Base-by-base conservation (phyloP, 164 flowering plant species). In the Umbilicus rupestris region DNA sequence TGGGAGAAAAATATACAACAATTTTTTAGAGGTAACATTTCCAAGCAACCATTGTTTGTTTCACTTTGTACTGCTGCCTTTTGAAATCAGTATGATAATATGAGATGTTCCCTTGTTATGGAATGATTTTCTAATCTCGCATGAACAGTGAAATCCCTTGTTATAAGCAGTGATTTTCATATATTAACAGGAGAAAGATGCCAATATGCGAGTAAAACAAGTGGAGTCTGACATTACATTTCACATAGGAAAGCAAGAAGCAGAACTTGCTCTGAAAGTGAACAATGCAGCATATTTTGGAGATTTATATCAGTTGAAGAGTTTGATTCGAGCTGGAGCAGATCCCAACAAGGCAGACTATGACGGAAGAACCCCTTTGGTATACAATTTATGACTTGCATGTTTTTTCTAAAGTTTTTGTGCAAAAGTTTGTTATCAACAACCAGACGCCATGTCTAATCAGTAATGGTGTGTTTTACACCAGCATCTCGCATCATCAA, bases 311-410 rank as follows among this genome's bases (percentile, higher is more conserved):
- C 91, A 81, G 70, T 78, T 93, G 31, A 89, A 87, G 74, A 66
- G 80, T 69, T 75, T 93, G 68, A 73, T 93, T 57, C 76, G 88
- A 41, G 82, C 91, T 26, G 97, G 98, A 70, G 98, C 97, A 69
- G 92, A 90, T 82, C 96, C 94, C 1, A 86, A 79, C 37, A 87
- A 85, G 74, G 77, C 84, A 49, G 97, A 93, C 78, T 93, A 90
- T 76, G 89, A 90, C 79, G 97, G 92, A 74, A 82, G 98, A 70
- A 77, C 98, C 30, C 92, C 98, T n/a, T 74, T 93, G 96, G 97
- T 93, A 88, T 50, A 12, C 9, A 37, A 1, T 62, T 62, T 1
- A 17, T 45, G 49, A 3, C 17, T 45, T 17, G 4, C 49, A 15
- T 12, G 6, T 4, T 45, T 45, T 15, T 20, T 4, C n/a, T 11